Base-by-base conservation (phyloP, 2,329 filamentous ascomycete genomes). In the Pleoardoris graminearum region DNA sequence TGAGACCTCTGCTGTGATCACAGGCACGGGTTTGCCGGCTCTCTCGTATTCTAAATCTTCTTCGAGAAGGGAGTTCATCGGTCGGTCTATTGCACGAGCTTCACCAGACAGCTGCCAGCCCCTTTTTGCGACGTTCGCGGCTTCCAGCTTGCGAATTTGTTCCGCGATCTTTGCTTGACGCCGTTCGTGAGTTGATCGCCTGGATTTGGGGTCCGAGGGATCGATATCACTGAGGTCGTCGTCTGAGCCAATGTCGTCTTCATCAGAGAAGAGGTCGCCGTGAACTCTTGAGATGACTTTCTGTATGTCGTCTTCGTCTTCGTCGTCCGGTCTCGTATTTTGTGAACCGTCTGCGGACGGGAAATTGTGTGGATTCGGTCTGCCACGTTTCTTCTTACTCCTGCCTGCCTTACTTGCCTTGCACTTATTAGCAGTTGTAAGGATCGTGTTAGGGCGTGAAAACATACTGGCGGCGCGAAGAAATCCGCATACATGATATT, bases 1-100 rank as follows among this genome's bases (percentile, higher is more conserved):
- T 48, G 86, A 95, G 35, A 95, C 82, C 72, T 97, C 92, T 36
- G 90, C 87, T 0, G 94, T 97, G 70, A 97, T 91, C 55, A 97
- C 89, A 1, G 93, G 91, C 0, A 97, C 88, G 0, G 94, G 93
- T 73, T 97, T 99, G 67, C 94, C 94, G 19, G 90, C 85, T 65
- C 95, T 86, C 76, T 99, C 94, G 69, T 97, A 99, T 60, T 97
- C 93, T 22, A 99, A 82, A 65, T 97, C 91, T 76, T 97, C 86
- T 69, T 97, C 92, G 1, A 99, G 84, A 2, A 99, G 82, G 0
- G 93, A 97, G 77, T 99, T 97, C 48, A 91, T 71, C 0, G 94
- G 94, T 30, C 94, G 84, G 61, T 94, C 90, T 0, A 81, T 80
- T 1, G 90, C 93, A 43, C 85, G 82, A 4, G 92, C 92, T 79